Base-by-base conservation (phyloP, 2,329 filamentous ascomycete species). In the Botrytis porri region DNA sequence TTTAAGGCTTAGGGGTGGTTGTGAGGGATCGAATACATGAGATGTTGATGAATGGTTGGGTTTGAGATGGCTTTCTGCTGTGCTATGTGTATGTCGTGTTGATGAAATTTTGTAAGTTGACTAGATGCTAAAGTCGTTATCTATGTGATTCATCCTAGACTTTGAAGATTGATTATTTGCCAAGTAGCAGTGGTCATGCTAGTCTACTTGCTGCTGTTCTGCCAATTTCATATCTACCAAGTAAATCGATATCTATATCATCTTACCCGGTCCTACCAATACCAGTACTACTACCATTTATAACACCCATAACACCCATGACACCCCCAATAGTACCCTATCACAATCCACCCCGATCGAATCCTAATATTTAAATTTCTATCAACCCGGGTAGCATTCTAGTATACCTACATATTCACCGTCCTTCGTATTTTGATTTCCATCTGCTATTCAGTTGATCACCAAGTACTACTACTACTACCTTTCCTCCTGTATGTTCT, bases 21-120 rank as follows among this genome's bases (percentile, higher is more conserved):
- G 43, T 4, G 43, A 16, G 41, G 87, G 85, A 87, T 87, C 80
- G 89, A 89, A 71, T 91, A 84, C 70, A 74, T 14, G 25, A 32
- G 22, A 41, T 41, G 20, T 29, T 29, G 35, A 43, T 35, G 41
- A 12, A 37, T 16, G 1, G 41, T 4, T 12, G 10, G 8, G 3
- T 37, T 51, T 37, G 12, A 39, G 25, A 4, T 54, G 4, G 37
- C 10, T 10, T 35, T 45, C 32, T 48, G n/a, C 10, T 66, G 29
- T 51, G 6, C 43, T 51, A 66, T 48, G 25, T n/a, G 7, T 64
- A 39, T 8, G 4, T n/a, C 25, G 1, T n/a, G 7, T 65, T 22
- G 29, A 14, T 51, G 43, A 8, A 14, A 16, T 39, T 2, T 8
- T 14, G 22, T 1, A n/a, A 18, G n/a, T 57, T 1, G n/a, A 18